A percentile compares a stretch with the other conserved stretches of the same genome.
Conservation (phyloP, 2,329 filamentous ascomycete genomes). For the Cytospora paraplurivora region DNA sequence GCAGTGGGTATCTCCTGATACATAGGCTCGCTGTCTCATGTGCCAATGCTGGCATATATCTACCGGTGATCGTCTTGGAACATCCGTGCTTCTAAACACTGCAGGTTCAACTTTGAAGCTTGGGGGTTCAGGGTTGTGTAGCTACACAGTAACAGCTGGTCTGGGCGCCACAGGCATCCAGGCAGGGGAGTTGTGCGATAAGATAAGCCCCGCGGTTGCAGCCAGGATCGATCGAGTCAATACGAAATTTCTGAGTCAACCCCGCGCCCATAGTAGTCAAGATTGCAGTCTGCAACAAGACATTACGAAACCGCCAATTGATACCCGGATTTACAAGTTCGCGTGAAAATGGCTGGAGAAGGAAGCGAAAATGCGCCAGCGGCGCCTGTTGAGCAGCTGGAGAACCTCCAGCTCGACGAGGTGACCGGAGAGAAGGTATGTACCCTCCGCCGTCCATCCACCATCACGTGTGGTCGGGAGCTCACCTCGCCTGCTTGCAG, state of each 20-base stretch:
- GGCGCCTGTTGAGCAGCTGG: constrained; percentile 54
- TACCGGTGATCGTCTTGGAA: no score
- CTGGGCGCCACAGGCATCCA: no score
- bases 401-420: constrained; percentile 84
- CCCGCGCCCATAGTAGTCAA: constrained; percentile 7
- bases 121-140: no score
- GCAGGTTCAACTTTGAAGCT: no score
- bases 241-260: constrained; percentile 22
- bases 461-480: background rate
- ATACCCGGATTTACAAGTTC: background rate
- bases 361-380: constrained; percentile 28
- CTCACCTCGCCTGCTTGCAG: constrained; percentile 33
- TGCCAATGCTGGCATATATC: background rate
- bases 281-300: background rate
- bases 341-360: constrained; percentile 31
- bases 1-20: background rate
- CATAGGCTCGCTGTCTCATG: background rate
- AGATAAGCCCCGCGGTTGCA: constrained; percentile 23
- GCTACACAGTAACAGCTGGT: no score
- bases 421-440: constrained; percentile 76
- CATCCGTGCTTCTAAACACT: no score
- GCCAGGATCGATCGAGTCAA: constrained; percentile 16
- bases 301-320: constrained; percentile 19
- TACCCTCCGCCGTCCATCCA: background rate
- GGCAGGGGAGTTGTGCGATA: background rate